Conservation (phyloP, 148 eudicot genomes). For the Vaccinium myrtillus region DNA sequence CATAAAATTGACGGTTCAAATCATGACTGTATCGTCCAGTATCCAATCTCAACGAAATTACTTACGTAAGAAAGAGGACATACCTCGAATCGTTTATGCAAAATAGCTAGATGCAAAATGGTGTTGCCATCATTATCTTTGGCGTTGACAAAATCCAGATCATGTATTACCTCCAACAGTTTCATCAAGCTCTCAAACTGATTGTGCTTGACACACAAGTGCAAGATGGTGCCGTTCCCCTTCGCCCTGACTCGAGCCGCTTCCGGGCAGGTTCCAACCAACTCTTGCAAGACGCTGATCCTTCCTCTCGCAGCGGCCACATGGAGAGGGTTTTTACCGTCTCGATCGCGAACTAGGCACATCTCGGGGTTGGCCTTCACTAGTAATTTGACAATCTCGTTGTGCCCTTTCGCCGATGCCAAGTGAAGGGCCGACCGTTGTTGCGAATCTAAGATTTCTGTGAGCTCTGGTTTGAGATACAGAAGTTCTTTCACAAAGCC, state of each 20-base stretch:
- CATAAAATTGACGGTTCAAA: too few relatives aligned
- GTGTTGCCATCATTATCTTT: neutral
- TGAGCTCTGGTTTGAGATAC: neutral
- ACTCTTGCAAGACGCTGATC: constrained; percentile 22
- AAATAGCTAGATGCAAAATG: neutral
- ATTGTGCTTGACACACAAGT: constrained; percentile 30
- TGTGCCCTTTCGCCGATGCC: constrained; percentile 21
- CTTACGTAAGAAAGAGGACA: neutral
- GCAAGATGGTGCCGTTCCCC: constrained; percentile 22
- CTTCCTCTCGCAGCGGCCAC: constrained; percentile 31
- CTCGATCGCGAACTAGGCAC: constrained; percentile 31
- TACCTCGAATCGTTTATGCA: neutral
- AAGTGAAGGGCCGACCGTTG: constrained; percentile 18
- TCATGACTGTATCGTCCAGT: too few relatives aligned
- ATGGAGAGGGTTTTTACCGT: constrained; percentile 42
- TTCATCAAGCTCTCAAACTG: neutral
- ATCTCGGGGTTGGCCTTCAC: neutral
- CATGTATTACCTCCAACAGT: neutral
- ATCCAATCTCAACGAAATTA: too few relatives aligned
- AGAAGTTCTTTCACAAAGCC: neutral
- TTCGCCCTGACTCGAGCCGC: constrained; percentile 26
- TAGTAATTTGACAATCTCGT: too few relatives aligned
- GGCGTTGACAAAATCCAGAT: neutral
- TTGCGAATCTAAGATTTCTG: neutral
- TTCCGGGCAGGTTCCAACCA: constrained; percentile 15